phyloP scores from a whole-genome alignment of 23 red algal species.

The Gracilaria domingensis region DNA sequence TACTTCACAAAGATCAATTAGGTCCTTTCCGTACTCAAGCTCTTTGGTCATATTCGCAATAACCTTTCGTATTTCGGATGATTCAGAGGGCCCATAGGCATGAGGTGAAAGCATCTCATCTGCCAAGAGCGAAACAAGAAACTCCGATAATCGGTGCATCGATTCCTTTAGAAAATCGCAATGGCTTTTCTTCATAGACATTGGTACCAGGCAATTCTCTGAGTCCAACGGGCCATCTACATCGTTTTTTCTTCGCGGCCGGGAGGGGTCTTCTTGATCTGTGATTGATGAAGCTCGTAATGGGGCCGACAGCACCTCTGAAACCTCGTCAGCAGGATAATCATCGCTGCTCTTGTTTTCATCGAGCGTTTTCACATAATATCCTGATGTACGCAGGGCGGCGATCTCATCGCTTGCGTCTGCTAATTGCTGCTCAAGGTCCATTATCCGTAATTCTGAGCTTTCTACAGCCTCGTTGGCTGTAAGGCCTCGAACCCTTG shows the following conservation, averaged over 20 bases:
- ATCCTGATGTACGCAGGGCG: neutral
- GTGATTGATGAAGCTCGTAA: neutral
- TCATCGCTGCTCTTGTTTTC: conserved; percentile 23
- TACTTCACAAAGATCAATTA: conserved; percentile 44
- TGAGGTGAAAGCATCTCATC: conserved; percentile 51
- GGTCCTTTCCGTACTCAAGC: conserved; percentile 43
- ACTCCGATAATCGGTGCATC: conserved; percentile 42
- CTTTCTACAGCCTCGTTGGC: conserved; percentile 18
- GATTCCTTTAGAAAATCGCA: conserved; percentile 7
- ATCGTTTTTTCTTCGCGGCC: neutral
- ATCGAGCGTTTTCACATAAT: conserved; percentile 20
- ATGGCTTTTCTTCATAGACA: conserved; percentile 31
- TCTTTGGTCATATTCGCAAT: conserved; percentile 61
- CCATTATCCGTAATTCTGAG: conserved; percentile 11
- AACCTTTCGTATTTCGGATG: conserved; percentile 27
- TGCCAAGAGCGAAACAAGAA: conserved; percentile 54
- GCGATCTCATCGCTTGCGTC: conserved; percentile 46
- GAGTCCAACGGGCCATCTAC: neutral
- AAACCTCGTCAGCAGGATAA: conserved; percentile 14
- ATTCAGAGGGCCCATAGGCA: conserved; percentile 14
- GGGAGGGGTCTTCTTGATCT: neutral
- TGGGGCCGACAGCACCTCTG: neutral
- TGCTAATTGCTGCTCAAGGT: conserved; percentile 48
- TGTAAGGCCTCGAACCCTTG: conserved; percentile 20
- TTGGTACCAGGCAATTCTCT: neutral